Evolutionary conservation across 1,284 basidiomycete genomes (phyloP), one percentile per base, ranked within the genome.

Genomic region (Puccinia coronata): DNA sequence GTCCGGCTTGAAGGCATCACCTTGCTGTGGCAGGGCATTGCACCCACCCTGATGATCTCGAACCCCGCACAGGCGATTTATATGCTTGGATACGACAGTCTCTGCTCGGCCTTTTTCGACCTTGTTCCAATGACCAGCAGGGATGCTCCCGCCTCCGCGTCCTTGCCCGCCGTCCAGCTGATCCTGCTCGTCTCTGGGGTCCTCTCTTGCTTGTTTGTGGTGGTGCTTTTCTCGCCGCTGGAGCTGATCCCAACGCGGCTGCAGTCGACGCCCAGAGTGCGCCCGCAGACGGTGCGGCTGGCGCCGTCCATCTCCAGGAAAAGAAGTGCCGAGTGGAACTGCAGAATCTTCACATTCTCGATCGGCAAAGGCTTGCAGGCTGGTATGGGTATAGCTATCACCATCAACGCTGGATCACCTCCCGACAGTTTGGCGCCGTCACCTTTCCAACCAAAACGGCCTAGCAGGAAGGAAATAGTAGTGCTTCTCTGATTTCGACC

Each of bases 31-130:
- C 61, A 84, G 34, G 85, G 85, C 9, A 82, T 83, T 25, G 82
- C 53, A 49, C 79, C 84, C 2, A 82, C 71, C 82, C 94, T 95
- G 75, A 87, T 94, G 43, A 96, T 99, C 86, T 92, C 93, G 31
- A 93, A 98, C 11, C 96, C 96, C 0, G 92, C 95, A 0, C 91
- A 96, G 71, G 95, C 96, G 69, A 90, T 92, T 51, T 99, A 99
- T 87, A 99, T 99, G 92, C 89, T 98, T 71, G 95, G 94, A 39
- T 99, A 99, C 86, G 96, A 98, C 87, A 91, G 93, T 85, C 90
- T 98, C 28, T 88, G 95, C 18, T 89, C 84, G 31, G 80, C 82
- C 20, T 82, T 86, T 23, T 82, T 87, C 12, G 74, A 73, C 12
- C 82, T 81, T 47, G 82, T 81, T 3, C 53, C 74, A 39, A 11